Conservation (phyloP, 345 rosid genomes). For the Citrus reticulata region DNA sequence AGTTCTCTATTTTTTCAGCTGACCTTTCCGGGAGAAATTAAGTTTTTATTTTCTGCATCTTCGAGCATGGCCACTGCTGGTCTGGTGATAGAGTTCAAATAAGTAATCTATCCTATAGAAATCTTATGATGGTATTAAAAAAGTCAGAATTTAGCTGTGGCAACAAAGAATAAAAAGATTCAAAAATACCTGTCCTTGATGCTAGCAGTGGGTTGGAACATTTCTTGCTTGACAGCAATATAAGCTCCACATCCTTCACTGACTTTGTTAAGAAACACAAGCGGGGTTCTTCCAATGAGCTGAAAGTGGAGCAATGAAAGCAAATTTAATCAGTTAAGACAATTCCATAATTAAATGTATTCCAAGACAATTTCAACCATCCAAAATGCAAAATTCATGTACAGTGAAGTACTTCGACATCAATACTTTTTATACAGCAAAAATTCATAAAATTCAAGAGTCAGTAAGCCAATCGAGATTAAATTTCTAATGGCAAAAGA, state of each 20-base stretch:
- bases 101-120: no score
- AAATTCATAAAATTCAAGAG: background rate
- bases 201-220: conserved; percentile 91
- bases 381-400: background rate
- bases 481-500: background rate
- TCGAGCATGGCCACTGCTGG: conserved; percentile 82
- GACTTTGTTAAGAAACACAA: conserved; percentile 80
- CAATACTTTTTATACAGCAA: background rate
- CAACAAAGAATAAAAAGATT: background rate
- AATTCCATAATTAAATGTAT: background rate
- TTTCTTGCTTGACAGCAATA: conserved; percentile 87
- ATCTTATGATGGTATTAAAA: no score
- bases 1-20: background rate
- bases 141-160: background rate
- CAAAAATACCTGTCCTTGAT: conserved; percentile 79
- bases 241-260: conserved; percentile 91
- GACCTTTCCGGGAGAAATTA: conserved; percentile 83
- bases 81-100: conserved; percentile 30
- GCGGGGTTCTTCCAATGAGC: conserved; percentile 82
- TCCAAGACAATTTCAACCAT: background rate
- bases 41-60: conserved; percentile 74
- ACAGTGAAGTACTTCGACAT: background rate
- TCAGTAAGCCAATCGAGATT: background rate
- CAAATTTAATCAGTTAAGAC: background rate
- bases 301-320: conserved; percentile 18